A percentile compares a stretch with the other conserved stretches of the same genome.
phyloP scores from a whole-genome alignment of 2,329 filamentous ascomycete genomes.

The Aureobasidium vineae region DNA sequence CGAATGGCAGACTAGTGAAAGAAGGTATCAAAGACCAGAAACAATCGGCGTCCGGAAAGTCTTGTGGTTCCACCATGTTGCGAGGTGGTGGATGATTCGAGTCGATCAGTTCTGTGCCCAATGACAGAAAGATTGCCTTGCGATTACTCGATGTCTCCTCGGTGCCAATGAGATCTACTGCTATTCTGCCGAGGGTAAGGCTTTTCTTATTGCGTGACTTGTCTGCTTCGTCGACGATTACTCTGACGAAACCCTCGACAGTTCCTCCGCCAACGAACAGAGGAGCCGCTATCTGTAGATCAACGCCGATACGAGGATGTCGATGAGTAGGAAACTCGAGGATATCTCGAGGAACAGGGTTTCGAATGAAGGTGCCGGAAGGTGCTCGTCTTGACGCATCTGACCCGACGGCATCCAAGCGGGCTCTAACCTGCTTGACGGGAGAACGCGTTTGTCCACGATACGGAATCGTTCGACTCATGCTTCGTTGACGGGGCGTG shows the following conservation, averaged over 20 bases:
- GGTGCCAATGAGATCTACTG: conserved; percentile 53
- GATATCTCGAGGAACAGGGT: conserved; percentile 49
- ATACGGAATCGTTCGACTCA: conserved; percentile 42
- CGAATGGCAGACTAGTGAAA: conserved; percentile 50
- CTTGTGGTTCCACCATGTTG: conserved; percentile 49
- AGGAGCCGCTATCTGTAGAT: conserved; percentile 51
- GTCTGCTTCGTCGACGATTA: conserved; percentile 51
- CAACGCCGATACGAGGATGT: conserved; percentile 51
- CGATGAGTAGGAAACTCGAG: conserved; percentile 50
- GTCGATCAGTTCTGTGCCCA: conserved; percentile 54
- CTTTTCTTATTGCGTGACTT: conserved; percentile 45
- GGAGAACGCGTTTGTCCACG: conserved; percentile 51
- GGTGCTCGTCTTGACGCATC: conserved; percentile 46
- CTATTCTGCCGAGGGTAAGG: conserved; percentile 51
- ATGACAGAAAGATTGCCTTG: conserved; percentile 51
- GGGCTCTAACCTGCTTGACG: conserved; percentile 45
- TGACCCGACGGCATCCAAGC: conserved; percentile 46
- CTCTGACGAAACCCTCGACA: conserved; percentile 52
- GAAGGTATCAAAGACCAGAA: conserved; percentile 54
- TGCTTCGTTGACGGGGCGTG: conserved; percentile 27
- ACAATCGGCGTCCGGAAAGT: conserved; percentile 41
- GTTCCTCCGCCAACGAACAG: conserved; percentile 57
- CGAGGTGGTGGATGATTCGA: conserved; percentile 51
- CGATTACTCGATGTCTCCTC: conserved; percentile 51
- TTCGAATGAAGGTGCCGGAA: conserved; percentile 51